Percentiles rank a stretch among this genome's conserved stretches.
Evolutionary conservation across 305 asterid genomes (phyloP).

Genomic region (Fraxinus xanthoxyloides): DNA sequence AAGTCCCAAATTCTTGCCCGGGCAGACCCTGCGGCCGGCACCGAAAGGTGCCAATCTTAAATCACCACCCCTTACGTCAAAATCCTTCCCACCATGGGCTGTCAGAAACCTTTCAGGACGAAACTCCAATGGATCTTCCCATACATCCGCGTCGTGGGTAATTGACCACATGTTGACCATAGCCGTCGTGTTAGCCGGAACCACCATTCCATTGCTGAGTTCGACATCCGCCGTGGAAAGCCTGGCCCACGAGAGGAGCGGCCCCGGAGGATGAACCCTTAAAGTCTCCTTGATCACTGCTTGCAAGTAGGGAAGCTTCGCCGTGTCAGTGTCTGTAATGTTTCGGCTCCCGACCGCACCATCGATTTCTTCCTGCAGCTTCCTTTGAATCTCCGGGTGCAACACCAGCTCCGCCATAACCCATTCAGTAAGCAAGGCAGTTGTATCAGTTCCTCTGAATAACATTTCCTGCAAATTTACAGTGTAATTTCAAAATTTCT

Average conservation of each 20-base stretch:
- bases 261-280: conserved; percentile 70
- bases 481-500: background rate
- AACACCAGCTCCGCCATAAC: conserved; percentile 59
- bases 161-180: conserved; percentile 85
- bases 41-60: conserved; percentile 66
- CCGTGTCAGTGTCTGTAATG: conserved; percentile 39
- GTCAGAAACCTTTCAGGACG: conserved; percentile 53
- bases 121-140: conserved; percentile 45
- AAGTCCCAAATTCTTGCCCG: conserved; percentile 59
- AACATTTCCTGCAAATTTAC: conserved; percentile 58
- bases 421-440: conserved; percentile 69
- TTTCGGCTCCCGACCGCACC: background rate
- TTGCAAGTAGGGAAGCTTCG: conserved; percentile 47
- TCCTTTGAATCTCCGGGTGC: conserved; percentile 51
- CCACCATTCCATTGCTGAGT: conserved; percentile 51
- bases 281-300: conserved; percentile 60
- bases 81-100: conserved; percentile 38
- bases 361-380: conserved; percentile 47
- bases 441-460: conserved; percentile 67
- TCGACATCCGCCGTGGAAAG: conserved; percentile 53
- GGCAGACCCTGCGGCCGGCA: conserved; percentile 62
- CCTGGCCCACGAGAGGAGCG: conserved; percentile 70
- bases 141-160: conserved; percentile 46
- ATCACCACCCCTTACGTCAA: conserved; percentile 59
- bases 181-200: conserved; percentile 59